Evolutionary conservation across 495 filamentous ascomycete species (phyloP), one percentile per base, ranked within the genome.

Genomic region (Venustampulla echinocandica): DNA sequence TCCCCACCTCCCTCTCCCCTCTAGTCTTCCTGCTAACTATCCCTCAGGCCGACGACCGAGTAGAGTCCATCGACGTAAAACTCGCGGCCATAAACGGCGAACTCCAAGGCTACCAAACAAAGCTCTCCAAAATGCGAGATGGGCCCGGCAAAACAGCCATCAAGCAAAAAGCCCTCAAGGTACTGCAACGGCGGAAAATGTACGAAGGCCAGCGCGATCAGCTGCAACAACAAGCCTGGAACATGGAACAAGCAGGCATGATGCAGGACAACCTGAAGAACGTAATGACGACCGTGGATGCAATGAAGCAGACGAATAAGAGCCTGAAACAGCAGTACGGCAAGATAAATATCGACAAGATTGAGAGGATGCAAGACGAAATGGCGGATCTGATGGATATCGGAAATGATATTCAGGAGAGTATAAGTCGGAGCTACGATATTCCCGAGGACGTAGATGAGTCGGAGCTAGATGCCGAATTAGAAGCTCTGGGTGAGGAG

Each of bases 201-300:
- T 95, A 96, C 77, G 92, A 98, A 64, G 69, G 73, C 9, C 90
- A 98, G 69, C 84, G 89, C 14, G 90, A 97, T 54, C 89, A 98
- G 67, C 81, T 97, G 44, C 87, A 93, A 64, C 79, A 84, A 55
- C 92, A 97, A 64, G 85, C 84, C 10, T 97, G 92, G 92, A 98
- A 97, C 69, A 96, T 98, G 90, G 90, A 97, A 64, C 92, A 97
- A 62, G 92, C 92, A 4, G 85, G 86, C 63, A 95, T 93, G 75
- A 97, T 98, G 93, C 89, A 92, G 68, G 92, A 97, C 65, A 97
- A 98, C 57, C 80, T 98, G 25, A 93, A 95, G 61, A 96, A 97
- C 64, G 90, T 93, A 43, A 95, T 97, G 90, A 92, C 88, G 17
- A 97, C 92, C 0, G 88, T 97, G 13, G 92, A 97, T 62, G 93